Base-by-base conservation (phyloP, 257 asterid genomes). In the Fraxinus quadrangulata region DNA sequence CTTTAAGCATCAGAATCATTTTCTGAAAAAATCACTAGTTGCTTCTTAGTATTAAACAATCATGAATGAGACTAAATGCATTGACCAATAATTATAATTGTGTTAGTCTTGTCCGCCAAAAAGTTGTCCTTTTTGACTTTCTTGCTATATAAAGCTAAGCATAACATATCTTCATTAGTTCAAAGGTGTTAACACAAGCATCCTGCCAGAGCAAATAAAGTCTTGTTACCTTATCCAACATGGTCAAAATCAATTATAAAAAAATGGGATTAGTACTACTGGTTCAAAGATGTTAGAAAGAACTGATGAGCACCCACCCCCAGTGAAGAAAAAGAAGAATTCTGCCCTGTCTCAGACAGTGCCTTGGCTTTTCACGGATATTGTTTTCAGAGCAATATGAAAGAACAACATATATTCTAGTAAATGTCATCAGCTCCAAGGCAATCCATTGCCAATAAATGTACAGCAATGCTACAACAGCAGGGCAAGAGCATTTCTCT, bases 391-490 rank as follows among this genome's bases (percentile, higher is more conserved):
- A 72, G 71, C 47, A 47, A 59, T 31, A 56, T 68, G 40, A 56
- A 51, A 75, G 30, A 47, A 30, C 14, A 8, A 17, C 31, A 26
- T 74, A 34, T 68, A 73, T 51, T 74, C 56, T 77, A 74, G 31
- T 30, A 72, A 81, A 80, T 76, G 47, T 67, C 40, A 80, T 19
- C 40, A 67, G 74, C 42, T 10, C 26, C 79, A 81, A 37, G 1
- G 67, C 70, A 75, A 81, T 77, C 39, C 70, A 47, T 26, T 45
- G 73, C 37, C 36, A 72, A 34, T 49, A 69, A 14, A 63, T 47
- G 36, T 70, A 67, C 68, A 75, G 72, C 26, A 59, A 70, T 66
- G 74, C 74, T 23, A 78, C 28, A 71, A 81, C 56, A 75, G 33
- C 24, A 79, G 66, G 33, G 36, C 81, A 69, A 40, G 67, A 51